phyloP scores from a whole-genome alignment of 148 eudicot genomes.

The Nyssa sinensis region DNA sequence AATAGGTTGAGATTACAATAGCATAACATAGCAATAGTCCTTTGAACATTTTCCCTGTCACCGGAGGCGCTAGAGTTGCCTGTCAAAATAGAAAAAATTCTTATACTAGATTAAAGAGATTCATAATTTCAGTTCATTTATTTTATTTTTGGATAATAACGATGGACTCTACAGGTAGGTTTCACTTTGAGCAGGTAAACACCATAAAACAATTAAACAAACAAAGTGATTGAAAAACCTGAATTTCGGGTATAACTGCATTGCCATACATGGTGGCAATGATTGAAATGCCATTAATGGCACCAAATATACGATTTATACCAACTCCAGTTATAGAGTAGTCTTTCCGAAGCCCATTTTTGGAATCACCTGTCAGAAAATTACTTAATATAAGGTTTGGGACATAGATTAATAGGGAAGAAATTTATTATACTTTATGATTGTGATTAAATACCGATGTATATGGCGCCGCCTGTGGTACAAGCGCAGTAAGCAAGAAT shows the following conservation, averaged over 20 bases:
- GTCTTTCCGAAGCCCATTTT: constrained; percentile 44
- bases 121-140: too few species aligned
- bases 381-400: neutral
- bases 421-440: neutral
- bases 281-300: constrained; percentile 61
- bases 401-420: neutral
- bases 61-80: constrained; percentile 83
- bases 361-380: constrained; percentile 41
- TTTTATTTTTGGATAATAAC: too few species aligned
- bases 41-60: constrained; percentile 79
- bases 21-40: constrained; percentile 62
- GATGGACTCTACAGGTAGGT: too few species aligned
- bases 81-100: constrained; percentile 12
- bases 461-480: constrained; percentile 60
- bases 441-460: constrained; percentile 49
- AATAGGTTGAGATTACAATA: constrained; percentile 53
- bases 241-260: constrained; percentile 77
- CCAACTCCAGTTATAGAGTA: constrained; percentile 41
- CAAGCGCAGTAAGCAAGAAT: constrained; percentile 65
- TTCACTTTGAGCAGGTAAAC: too few species aligned
- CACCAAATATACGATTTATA: constrained; percentile 43
- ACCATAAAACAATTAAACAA: neutral
- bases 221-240: constrained; percentile 30
- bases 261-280: constrained; percentile 70
- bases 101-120: too few species aligned